Evolutionary conservation across 179 eudicot species (phyloP), one percentile per base, ranked within the genome.

Genomic region (Beta corolliflora): DNA sequence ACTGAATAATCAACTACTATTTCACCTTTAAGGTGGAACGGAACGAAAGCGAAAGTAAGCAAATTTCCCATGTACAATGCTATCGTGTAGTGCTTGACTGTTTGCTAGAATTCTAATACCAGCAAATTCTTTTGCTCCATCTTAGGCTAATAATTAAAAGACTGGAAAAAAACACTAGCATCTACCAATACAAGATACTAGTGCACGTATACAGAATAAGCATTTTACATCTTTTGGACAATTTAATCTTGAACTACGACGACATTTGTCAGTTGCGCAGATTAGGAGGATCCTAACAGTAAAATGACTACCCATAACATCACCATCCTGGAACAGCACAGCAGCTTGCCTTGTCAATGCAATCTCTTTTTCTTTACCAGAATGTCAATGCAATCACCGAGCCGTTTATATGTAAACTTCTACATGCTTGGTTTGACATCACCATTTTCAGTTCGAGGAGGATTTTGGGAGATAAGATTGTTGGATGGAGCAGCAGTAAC

Each of bases 361-460:
- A 36, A 36, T 36, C 41, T 36, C 41, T 36, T 36, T 25, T 1
- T 36, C 41, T 36, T 36, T 36, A 36, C 41, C 41, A 36, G 41
- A 36, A 36, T 46, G 71, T 73, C 78, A 53, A 64, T 25, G 82
- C 79, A 53, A 67, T 71, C 29, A 31, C 67, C 46, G 44, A 56
- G 19, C 69, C 55, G 46, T 71, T 77, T 59, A 48, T 68, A 72
- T 45, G 79, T 80, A 52, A 66, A 15, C 50, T 72, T 66, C 78
- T 86, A 81, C 44, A 75, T 74, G 80, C 70, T 81, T 52, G 85
- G 86, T 83, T 85, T 89, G 68, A 80, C 59, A 85, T 87, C 87
- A 64, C 88, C 90, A 58, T 90, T 91, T 77, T 79, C 89, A 19
- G 86, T 21, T 6, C 75, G 79, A 50, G 84, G 86, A 53, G 74